A percentile compares a stretch with the other conserved stretches of the same genome.
Evolutionary conservation across 2,329 filamentous ascomycete genomes (phyloP).

Genomic region (Colletotrichum sidae): DNA sequence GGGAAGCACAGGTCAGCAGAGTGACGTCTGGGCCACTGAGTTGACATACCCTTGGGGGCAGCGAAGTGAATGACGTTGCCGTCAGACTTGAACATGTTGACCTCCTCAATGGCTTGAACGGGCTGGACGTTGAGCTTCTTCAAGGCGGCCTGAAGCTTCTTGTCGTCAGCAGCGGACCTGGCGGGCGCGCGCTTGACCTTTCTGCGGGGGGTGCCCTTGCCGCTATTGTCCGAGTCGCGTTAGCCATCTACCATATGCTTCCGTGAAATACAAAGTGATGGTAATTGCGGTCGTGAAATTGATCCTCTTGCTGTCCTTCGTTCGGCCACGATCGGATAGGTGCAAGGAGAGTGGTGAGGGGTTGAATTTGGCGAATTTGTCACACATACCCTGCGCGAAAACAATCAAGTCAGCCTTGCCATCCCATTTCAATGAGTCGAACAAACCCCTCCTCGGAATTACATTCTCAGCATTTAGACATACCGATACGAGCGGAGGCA

Average conservation of each 20-base stretch:
- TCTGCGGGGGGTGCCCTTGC: slow-evolving; percentile 97
- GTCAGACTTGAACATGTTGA: slow-evolving; percentile 99
- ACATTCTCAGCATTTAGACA: slow-evolving; percentile 49
- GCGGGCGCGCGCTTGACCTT: slow-evolving; percentile 99
- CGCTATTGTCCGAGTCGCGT: slow-evolving; percentile 61
- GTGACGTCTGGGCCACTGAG: not conserved
- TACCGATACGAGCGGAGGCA: slow-evolving; percentile 73
- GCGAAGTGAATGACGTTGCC: slow-evolving; percentile 99
- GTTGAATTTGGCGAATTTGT: slow-evolving; percentile 34
- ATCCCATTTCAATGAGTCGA: slow-evolving; percentile 11
- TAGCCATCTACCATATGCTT: slow-evolving; percentile 42
- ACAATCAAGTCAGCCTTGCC: slow-evolving; percentile 32
- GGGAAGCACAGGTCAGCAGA: not conserved
- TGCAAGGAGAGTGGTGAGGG: slow-evolving; percentile 16
- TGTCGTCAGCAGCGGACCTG: slow-evolving; percentile 94
- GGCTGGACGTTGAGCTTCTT: slow-evolving; percentile 99
- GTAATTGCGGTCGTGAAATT: not conserved
- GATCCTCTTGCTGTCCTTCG: not conserved
- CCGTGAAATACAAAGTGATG: no score
- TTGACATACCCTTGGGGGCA: slow-evolving; percentile 88
- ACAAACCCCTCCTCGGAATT: not conserved
- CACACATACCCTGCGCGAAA: slow-evolving; percentile 51
- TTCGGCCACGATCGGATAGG: not conserved
- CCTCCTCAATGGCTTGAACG: slow-evolving; percentile 99
- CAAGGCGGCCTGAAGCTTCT: slow-evolving; percentile 96